Base-by-base conservation (phyloP, 768 basidiomycete genomes). In the Candolleomyces aberdarensis region DNA sequence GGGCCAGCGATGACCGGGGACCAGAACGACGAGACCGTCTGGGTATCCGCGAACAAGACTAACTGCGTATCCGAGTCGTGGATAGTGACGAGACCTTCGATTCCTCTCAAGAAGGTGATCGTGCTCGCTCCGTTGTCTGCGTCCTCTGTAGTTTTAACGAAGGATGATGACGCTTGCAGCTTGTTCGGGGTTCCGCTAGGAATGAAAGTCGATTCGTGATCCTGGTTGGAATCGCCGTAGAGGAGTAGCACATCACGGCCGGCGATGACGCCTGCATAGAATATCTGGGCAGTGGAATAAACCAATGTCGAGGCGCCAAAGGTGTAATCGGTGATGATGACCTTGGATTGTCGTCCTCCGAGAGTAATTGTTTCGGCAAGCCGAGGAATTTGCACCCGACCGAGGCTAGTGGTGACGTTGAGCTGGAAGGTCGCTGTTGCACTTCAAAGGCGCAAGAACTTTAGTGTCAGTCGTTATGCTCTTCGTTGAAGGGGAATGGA, bases 201-300 rank as follows among this genome's bases (percentile, higher is more conserved):
- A 0, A 62, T 54, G 56, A 88, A 71, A 7, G 82, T 70, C 13
- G 74, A 69, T 67, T 89, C 88, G 62, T 88, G 86, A 46, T 79
- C 78, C 62, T 87, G 83, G 0, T 69, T 65, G 2, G 78, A 70
- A 60, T 84, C 78, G 2, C 88, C 88, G 62, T 85, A 81, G 10
- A 89, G 72, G 72, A 87, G 83, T 5, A 91, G 75, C 20, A 89
- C 72, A 65, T 89, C 86, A n/a, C 85, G 75, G 1, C 73, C 78
- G 36, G 83, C 87, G 36, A 89, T 85, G 31, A 65, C 72, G 3
- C 86, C 83, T 0, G 89, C 84, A 65, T 83, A 91, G 66, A 92
- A 81, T 31, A 94, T 77, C 59, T 84, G 80, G 0, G 91, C 88
- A 1, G 91, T 92, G 5, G 91, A 86, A 71, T 90, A 93, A 3